Evolutionary conservation across 2,329 filamentous ascomycete genomes (phyloP).

Genomic region (Monosporascus sp.): DNA sequence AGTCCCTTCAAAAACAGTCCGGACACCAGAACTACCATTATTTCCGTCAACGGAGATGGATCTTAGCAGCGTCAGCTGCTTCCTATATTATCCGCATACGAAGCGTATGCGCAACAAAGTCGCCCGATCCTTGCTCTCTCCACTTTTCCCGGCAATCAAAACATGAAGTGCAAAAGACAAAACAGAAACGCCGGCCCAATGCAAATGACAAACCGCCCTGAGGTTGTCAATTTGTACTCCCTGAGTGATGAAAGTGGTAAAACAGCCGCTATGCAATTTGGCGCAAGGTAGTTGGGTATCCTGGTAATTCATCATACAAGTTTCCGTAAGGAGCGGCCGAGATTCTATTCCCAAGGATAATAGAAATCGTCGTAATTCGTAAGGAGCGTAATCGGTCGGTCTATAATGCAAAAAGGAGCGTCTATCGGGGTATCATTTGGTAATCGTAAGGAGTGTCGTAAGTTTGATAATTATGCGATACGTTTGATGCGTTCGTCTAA

Average conservation of each 20-base stretch:
- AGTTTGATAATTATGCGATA: conserved; percentile 27
- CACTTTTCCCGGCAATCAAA: conserved; percentile 7
- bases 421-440: conserved; percentile 39
- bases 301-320: conserved; percentile 25
- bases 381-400: conserved; percentile 27
- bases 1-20: not conserved
- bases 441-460: conserved; percentile 32
- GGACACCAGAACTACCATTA: too few relatives aligned
- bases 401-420: conserved; percentile 35
- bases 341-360: conserved; percentile 25
- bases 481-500: conserved; percentile 22
- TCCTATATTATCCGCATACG: conserved; percentile 5
- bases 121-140: conserved; percentile 1
- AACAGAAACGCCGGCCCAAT: conserved; percentile 28
- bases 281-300: conserved; percentile 34
- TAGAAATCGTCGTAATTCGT: conserved; percentile 31
- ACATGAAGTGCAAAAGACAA: conserved; percentile 8
- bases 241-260: conserved; percentile 22
- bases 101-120: conserved; percentile 7
- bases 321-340: conserved; percentile 29
- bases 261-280: conserved; percentile 54
- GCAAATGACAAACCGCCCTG: conserved; percentile 24
- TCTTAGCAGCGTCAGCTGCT: conserved; percentile 6
- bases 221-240: conserved; percentile 22
- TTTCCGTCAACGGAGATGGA: not conserved